Base-by-base conservation (phyloP, 129 eudicot genomes). In the Centrapalus pauciflorus region DNA sequence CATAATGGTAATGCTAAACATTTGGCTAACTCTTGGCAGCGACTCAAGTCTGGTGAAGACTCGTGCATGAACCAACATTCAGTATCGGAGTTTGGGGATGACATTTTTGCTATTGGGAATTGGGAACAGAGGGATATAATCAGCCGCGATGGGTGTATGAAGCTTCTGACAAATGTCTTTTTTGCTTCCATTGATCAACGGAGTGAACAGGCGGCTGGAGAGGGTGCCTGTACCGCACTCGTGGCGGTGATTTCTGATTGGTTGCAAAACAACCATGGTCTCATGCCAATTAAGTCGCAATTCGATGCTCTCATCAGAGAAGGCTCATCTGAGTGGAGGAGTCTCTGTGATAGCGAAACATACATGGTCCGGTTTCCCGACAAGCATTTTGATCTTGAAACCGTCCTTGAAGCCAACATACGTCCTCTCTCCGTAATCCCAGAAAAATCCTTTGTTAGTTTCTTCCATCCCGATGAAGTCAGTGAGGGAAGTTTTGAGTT, bases 131-230 rank as follows among this genome's bases (percentile, higher is more conserved):
- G 83, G 69, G 95, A 94, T 61, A 79, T 94, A 57, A 67, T 76
- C 16, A 86, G 97, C 55, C 95, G 99, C 10, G 95, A 84, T 41
- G 95, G 99, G 33, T 80, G 79, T 60, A 76, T 89, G 97, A 94
- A 89, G 75, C 90, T 94, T 71, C 75, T 79, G 41, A 76, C 97
- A 0, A 66, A 89, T 12, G 89, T 83, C 65, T 94, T 94, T 80
- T 94, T 94, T 67, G 95, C 99, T 65, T 86, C 99, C 25, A 94
- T 94, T 28, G 99, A 94, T 74, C 99, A 94, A 72, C 73, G 99
- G 32, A 94, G 90, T 43, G 99, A 94, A 62, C 83, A 81, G 20
- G 99, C 95, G 1, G 97, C 97, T 12, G 99, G 99, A 55, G 99
- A 82, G 75, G 82, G 99, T 52, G 99, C 99, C 7, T 94, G 99